Percentiles rank a stretch among this genome's conserved stretches.
Evolutionary conservation across 345 rosid genomes (phyloP).

Genomic region (Microcos paniculata): DNA sequence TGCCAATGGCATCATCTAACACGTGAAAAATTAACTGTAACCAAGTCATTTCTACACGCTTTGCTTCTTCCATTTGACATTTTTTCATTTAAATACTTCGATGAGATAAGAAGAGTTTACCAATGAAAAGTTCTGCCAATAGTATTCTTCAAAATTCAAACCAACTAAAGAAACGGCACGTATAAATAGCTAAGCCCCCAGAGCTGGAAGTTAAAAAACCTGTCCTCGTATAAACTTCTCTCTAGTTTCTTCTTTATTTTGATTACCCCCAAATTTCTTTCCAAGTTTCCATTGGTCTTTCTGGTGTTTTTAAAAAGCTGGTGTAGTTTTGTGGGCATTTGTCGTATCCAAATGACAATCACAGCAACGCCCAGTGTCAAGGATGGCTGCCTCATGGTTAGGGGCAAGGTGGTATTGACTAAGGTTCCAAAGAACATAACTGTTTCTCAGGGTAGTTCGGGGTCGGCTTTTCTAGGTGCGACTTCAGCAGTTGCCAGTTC

Average conservation of each 20-base stretch:
- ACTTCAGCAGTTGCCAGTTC: slow-evolving; percentile 35
- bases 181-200: slow-evolving; percentile 2
- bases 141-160: background rate
- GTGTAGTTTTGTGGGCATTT: background rate
- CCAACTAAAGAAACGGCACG: background rate
- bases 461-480: slow-evolving; percentile 53
- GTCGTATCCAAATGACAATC: slow-evolving; percentile 32
- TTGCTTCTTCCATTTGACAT: background rate
- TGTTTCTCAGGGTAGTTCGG: slow-evolving; percentile 33
- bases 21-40: background rate
- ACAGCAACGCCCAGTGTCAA: slow-evolving; percentile 26
- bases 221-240: background rate
- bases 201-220: background rate
- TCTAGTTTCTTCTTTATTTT: background rate
- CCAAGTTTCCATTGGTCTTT: background rate
- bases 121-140: background rate
- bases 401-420: slow-evolving; percentile 38
- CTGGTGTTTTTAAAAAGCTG: background rate
- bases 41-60: background rate
- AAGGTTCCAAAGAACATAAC: slow-evolving; percentile 38
- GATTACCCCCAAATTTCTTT: background rate
- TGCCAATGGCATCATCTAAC: background rate
- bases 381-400: slow-evolving; percentile 42
- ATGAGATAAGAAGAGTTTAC: background rate
- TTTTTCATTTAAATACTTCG: background rate